Conservation (phyloP, 1,284 basidiomycete genomes). For the Tilletia caries region DNA sequence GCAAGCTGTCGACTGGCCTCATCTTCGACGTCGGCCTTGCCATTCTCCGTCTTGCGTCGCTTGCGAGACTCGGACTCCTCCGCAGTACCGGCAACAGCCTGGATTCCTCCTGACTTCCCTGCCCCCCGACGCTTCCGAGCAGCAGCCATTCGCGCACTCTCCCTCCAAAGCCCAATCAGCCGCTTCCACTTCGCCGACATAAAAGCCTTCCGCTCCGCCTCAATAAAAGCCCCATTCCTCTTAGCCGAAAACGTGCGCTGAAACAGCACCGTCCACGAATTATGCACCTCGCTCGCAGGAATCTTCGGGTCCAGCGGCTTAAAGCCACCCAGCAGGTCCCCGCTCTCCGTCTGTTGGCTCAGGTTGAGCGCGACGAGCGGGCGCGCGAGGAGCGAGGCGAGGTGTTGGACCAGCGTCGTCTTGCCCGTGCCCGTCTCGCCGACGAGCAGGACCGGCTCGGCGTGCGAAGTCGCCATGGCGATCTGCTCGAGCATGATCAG, state of each 20-base stretch:
- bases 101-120: not conserved
- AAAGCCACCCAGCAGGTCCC: constrained; percentile 90
- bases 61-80: not conserved
- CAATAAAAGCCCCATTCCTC: constrained; percentile 84
- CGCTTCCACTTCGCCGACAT: constrained; percentile 80
- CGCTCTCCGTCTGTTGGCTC: constrained; percentile 93
- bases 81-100: not conserved
- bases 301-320: constrained; percentile 77
- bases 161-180: constrained; percentile 77
- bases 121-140: constrained; percentile 7
- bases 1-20: not conserved
- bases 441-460: constrained; percentile 84
- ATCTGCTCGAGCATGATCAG: constrained; percentile 77
- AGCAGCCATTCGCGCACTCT: constrained; percentile 63
- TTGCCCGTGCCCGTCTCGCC: constrained; percentile 99
- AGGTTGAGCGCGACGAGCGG: constrained; percentile 85
- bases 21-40: not conserved
- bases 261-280: constrained; percentile 78
- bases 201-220: constrained; percentile 78
- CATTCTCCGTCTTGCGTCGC: constrained; percentile 11
- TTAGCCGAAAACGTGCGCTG: constrained; percentile 81
- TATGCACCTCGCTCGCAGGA: constrained; percentile 72
- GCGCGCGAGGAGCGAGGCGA: constrained; percentile 74
- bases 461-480: constrained; percentile 68
- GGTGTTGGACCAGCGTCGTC: constrained; percentile 84